Conservation (phyloP, 306 rosid species). For the Pyrus pyrifolia region DNA sequence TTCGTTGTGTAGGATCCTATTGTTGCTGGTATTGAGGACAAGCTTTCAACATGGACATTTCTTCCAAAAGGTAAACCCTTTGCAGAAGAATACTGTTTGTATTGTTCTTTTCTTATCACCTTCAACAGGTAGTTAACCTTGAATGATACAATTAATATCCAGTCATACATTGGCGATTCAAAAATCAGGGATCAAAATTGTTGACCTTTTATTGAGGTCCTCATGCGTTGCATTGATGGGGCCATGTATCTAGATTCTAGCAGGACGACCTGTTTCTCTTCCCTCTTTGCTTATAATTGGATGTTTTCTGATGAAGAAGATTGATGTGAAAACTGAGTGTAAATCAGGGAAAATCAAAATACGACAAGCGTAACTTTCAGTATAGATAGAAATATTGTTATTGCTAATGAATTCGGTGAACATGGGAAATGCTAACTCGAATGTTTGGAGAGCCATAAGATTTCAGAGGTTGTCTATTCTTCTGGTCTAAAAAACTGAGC, state of each 20-base stretch:
- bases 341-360: not conserved
- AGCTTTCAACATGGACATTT: slow-evolving; percentile 90
- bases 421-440: not conserved
- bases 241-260: not conserved
- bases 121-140: not conserved
- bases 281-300: not conserved
- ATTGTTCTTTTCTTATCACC: not conserved
- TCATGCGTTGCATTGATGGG: not conserved
- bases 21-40: slow-evolving; percentile 87
- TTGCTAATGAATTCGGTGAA: not conserved
- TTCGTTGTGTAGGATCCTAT: slow-evolving; percentile 66
- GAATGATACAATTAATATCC: not conserved
- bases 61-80: slow-evolving; percentile 84
- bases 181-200: no score
- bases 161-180: not conserved
- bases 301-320: not conserved
- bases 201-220: not conserved
- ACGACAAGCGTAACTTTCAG: not conserved
- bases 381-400: not conserved
- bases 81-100: not conserved
- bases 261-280: not conserved
- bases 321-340: not conserved
- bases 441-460: not conserved
- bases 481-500: no score
- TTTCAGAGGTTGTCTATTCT: not conserved